A percentile compares a stretch with the other conserved stretches of the same genome.
Conservation (phyloP, 2,329 filamentous ascomycete species). For the Penicillium sp. region DNA sequence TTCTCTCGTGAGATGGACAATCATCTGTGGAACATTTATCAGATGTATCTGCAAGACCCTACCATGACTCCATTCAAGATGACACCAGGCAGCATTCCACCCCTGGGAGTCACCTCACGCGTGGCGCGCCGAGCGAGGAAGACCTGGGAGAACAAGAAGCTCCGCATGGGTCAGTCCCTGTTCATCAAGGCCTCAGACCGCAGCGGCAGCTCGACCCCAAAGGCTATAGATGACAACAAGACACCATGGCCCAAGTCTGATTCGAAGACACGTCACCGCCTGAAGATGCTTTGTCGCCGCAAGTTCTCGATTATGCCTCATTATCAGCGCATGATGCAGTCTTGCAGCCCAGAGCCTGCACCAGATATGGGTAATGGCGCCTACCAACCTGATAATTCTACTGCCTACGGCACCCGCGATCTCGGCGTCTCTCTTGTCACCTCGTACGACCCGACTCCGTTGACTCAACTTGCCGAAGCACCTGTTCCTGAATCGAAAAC, state of each 20-base stretch:
- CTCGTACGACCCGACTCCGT: slow-evolving; percentile 40
- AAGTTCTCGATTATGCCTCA: slow-evolving; percentile 64
- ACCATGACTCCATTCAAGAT: slow-evolving; percentile 68
- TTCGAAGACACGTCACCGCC: slow-evolving; percentile 57
- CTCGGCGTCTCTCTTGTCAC: slow-evolving; percentile 47
- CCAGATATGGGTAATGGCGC: slow-evolving; percentile 33
- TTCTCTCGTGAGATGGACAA: slow-evolving; percentile 66
- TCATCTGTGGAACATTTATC: slow-evolving; percentile 67
- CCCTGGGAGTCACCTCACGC: slow-evolving; percentile 64
- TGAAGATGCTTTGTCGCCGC: slow-evolving; percentile 61
- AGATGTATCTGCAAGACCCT: slow-evolving; percentile 65
- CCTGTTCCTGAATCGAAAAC: slow-evolving; percentile 23
- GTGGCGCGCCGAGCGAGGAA: slow-evolving; percentile 63
- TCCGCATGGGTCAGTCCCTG: slow-evolving; percentile 24
- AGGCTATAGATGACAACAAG: slow-evolving; percentile 34
- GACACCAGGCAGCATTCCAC: slow-evolving; percentile 63
- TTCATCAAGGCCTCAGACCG: slow-evolving; percentile 27
- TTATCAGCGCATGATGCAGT: slow-evolving; percentile 63
- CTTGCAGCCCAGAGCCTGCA: slow-evolving; percentile 62
- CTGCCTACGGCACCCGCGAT: slow-evolving; percentile 45
- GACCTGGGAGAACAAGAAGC: slow-evolving; percentile 56
- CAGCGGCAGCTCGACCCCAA: slow-evolving; percentile 52
- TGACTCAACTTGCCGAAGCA: slow-evolving; percentile 36
- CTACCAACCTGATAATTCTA: slow-evolving; percentile 19
- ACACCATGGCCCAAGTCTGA: slow-evolving; percentile 59